Conservation (phyloP, 805 yeast species). For the Metschnikowia lachancei region DNA sequence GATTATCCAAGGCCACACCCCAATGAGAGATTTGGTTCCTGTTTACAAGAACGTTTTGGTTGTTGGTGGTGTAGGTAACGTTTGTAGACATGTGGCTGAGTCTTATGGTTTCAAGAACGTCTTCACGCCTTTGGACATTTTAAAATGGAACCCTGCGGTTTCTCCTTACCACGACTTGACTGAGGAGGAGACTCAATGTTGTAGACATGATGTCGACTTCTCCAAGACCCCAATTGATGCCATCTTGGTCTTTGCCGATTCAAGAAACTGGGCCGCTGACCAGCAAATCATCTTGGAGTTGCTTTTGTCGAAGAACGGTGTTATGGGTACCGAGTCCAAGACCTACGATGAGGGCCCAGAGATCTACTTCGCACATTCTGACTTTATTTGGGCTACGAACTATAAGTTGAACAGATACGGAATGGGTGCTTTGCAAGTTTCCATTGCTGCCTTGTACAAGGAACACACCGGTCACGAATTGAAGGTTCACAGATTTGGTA, state of each 20-base stretch:
- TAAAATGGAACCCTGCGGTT: slow-evolving; percentile 85
- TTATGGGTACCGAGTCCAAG: slow-evolving; percentile 76
- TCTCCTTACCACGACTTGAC: slow-evolving; percentile 78
- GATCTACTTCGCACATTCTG: slow-evolving; percentile 86
- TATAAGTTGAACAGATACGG: slow-evolving; percentile 81
- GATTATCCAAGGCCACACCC: slow-evolving; percentile 91
- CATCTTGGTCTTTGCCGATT: slow-evolving; percentile 85
- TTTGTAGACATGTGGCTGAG: slow-evolving; percentile 78
- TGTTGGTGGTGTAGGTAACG: slow-evolving; percentile 86
- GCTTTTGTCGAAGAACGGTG: slow-evolving; percentile 71
- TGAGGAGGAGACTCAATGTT: slow-evolving; percentile 61
- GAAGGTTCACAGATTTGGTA: slow-evolving; percentile 80
- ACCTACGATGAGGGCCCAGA: slow-evolving; percentile 76
- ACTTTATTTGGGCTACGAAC: slow-evolving; percentile 91
- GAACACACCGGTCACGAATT: slow-evolving; percentile 83
- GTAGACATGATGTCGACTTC: slow-evolving; percentile 57
- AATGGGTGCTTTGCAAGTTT: slow-evolving; percentile 91
- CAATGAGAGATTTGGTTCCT: slow-evolving; percentile 78
- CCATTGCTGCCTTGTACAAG: slow-evolving; percentile 78
- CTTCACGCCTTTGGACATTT: slow-evolving; percentile 75
- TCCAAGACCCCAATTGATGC: slow-evolving; percentile 69
- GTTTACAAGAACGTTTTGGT: slow-evolving; percentile 72
- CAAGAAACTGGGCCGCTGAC: slow-evolving; percentile 91
- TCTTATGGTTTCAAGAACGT: slow-evolving; percentile 83
- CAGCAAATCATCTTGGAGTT: slow-evolving; percentile 85